Evolutionary conservation across 768 basidiomycete genomes (phyloP), one percentile per base, ranked within the genome.

Genomic region (Floccularia luteovirens): DNA sequence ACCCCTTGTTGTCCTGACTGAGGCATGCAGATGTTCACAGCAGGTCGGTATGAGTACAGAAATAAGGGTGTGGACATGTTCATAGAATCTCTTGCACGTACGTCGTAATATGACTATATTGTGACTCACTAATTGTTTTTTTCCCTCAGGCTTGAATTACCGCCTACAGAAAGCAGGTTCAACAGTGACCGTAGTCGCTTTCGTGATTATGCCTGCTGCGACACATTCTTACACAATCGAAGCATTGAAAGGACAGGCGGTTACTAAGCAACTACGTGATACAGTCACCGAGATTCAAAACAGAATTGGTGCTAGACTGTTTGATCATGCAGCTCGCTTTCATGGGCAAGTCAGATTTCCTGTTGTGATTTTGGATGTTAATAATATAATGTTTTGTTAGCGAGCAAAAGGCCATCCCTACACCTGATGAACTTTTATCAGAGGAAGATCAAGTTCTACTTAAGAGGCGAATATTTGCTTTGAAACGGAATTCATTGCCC

Each of bases 1-100:
- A 41, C 33, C 33, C 39, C 35, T 10, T 36, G 11, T 8, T 43
- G 25, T 35, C 31, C 8, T 36, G 8, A 27, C 24, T 38, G 43
- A 31, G 21, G 20, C 19, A 1, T 31, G 13, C 56, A 96, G 88
- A 81, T 97, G 77, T 99, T 99, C 65, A 98, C 91, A 12, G 96
- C 96, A n/a, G 96, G 96, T 30, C 79, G 96, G 31, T 99, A 99
- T 61, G 96, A 99, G 61, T 99, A 96, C 61, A 76, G 96, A 30
- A 99, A 99, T 70, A 99, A 99, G 69, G 96, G 96, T 41, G 92
- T 98, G 22, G 96, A 99, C 58, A 96, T 99, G 94, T 99, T 97
- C 59, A 94, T 99, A 50, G 96, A 99, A 64, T 75, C 85, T 13
- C 78, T 99, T 42, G 96, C 94, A 21, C 89, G 94, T 79, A 48